phyloP scores from a whole-genome alignment of 805 yeast genomes.

The Lachancea waltii region DNA sequence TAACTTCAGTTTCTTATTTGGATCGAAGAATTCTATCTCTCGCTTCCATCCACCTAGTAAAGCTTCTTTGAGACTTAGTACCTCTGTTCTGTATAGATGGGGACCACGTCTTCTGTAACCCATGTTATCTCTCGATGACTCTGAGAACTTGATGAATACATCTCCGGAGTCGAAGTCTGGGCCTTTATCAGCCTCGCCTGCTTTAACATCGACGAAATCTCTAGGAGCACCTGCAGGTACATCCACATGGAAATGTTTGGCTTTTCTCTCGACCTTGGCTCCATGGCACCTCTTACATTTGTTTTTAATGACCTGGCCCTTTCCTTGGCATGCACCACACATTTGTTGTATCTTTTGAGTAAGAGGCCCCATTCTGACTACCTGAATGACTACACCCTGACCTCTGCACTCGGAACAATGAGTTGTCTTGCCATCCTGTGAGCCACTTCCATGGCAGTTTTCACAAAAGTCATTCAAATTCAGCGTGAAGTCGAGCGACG shows the following conservation, averaged over 20 bases:
- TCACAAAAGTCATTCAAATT: slow-evolving; percentile 71
- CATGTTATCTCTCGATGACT: slow-evolving; percentile 46
- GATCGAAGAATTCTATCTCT: slow-evolving; percentile 59
- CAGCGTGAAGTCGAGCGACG: slow-evolving; percentile 49
- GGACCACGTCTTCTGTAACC: slow-evolving; percentile 81
- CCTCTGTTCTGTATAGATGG: slow-evolving; percentile 76
- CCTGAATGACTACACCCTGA: slow-evolving; percentile 56
- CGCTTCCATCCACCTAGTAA: slow-evolving; percentile 76
- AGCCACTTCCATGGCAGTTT: slow-evolving; percentile 78
- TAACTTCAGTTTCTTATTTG: slow-evolving; percentile 41
- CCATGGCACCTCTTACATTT: slow-evolving; percentile 72
- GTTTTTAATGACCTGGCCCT: slow-evolving; percentile 59
- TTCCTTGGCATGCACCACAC: slow-evolving; percentile 78
- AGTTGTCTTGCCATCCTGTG: slow-evolving; percentile 66
- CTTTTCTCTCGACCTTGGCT: slow-evolving; percentile 48
- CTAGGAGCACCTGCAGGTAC: slow-evolving; percentile 67
- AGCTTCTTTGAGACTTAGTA: slow-evolving; percentile 65
- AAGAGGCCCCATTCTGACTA: slow-evolving; percentile 82
- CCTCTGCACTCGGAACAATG: slow-evolving; percentile 71
- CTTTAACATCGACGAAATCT: slow-evolving; percentile 48
- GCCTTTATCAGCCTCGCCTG: slow-evolving; percentile 75
- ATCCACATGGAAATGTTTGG: slow-evolving; percentile 52
- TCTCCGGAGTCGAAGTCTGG: slow-evolving; percentile 86
- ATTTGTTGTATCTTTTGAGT: slow-evolving; percentile 72
- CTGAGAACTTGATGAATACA: slow-evolving; percentile 54